Evolutionary conservation across 306 rosid species (phyloP), one percentile per base, ranked within the genome.

Genomic region (Cicer bijugum): DNA sequence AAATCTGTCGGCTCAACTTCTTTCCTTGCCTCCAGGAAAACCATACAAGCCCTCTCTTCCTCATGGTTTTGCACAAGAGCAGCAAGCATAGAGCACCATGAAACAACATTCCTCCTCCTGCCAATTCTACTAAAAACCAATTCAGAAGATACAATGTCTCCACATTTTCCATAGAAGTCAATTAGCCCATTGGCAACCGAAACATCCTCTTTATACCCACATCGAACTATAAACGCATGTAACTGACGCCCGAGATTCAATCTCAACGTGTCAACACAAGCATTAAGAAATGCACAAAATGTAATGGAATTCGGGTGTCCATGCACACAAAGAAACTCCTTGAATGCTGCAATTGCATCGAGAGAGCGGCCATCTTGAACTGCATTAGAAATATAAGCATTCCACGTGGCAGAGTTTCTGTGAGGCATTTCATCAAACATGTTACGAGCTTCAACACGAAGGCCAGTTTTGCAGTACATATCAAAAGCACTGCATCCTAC

Each of bases 401-500:
- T 93, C 97, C 93, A 91, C 0, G 92, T 89, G 6, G 86, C 91
- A 39, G 79, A 56, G 76, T 91, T 93, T 53, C 90, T 78, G 0
- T 77, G 83, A 8, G 97, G 98, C 88, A 91, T 93, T 85, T 91
- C 96, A 59, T 85, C 92, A 20, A 93, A 90, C 87, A 90, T 6
- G 38, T 84, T 88, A 4, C 69, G 55, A 7, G 93, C 97, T 1
- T 93, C 96, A 0, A 66, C 76, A 14, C 81, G 51, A 9, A 85
- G 80, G 17, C 90, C 90, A 1, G 81, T 73, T 77, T 90, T 93
- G 39, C 85, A 56, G 63, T 90, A 93, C 98, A 93, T 93, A 5
- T 93, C 93, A 17, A 90, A 87, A 43, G 87, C 93, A 48, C 98
- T 88, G 47, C 91, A 90, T 10, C 96, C 98, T 0, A 93, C 98